Conservation (phyloP, 352 stramenopile genomes). For the Pythium brassicae region DNA sequence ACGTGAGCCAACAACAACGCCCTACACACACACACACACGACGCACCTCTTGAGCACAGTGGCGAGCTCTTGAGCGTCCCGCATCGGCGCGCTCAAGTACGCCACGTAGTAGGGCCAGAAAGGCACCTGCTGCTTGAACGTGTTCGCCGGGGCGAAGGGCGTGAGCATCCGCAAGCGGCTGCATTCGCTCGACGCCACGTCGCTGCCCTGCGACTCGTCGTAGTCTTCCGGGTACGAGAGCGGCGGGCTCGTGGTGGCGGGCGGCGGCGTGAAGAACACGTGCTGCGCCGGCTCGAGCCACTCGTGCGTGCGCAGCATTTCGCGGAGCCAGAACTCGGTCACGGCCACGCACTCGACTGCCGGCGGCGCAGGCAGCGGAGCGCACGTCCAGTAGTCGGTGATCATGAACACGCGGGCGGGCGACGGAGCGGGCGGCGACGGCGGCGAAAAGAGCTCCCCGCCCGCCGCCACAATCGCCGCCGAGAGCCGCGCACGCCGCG, state of each 20-base stretch:
- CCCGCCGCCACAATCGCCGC: slow-evolving; percentile 11
- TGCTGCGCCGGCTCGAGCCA: slow-evolving; percentile 32
- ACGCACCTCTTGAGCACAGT: slow-evolving; percentile 39
- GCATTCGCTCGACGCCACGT: too few relatives aligned
- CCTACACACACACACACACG: not conserved
- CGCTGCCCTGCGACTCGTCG: not conserved
- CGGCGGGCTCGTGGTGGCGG: not conserved
- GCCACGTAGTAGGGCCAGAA: slow-evolving; percentile 69
- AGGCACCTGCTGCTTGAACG: slow-evolving; percentile 34
- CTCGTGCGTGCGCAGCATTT: slow-evolving; percentile 30
- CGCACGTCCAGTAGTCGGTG: slow-evolving; percentile 51
- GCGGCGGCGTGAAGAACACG: slow-evolving; percentile 45
- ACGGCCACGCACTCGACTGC: slow-evolving; percentile 13
- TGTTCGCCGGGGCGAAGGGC: slow-evolving; percentile 38
- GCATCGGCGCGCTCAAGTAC: slow-evolving; percentile 40
- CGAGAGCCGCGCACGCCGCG: slow-evolving; percentile 13
- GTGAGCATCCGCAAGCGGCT: slow-evolving; percentile 21
- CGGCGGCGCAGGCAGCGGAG: not conserved
- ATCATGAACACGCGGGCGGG: slow-evolving; percentile 30
- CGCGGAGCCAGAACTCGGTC: slow-evolving; percentile 55
- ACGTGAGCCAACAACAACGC: not conserved
- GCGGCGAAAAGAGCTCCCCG: slow-evolving; percentile 12
- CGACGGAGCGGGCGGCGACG: not conserved
- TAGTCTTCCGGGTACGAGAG: slow-evolving; percentile 39
- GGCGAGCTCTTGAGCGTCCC: slow-evolving; percentile 26